Percentiles rank a stretch among this genome's conserved stretches.
These are phyloP conservation scores for Pseudonitzschia multiseries DNA, from an alignment of 108 stramenopile genomes.

Conservation along the genomic window DNA sequence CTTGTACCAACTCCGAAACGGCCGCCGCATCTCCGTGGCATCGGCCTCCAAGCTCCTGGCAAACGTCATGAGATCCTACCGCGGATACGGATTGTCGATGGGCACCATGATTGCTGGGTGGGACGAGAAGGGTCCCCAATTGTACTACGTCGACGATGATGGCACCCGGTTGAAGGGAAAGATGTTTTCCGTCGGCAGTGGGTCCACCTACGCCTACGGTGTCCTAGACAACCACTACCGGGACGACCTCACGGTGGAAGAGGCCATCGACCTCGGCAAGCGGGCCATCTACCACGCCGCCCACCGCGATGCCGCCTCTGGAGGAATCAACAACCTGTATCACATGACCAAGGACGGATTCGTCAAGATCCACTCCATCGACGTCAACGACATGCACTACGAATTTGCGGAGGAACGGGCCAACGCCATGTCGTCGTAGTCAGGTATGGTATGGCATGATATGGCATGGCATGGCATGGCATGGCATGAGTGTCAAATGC, in stretches of 20 bases:
- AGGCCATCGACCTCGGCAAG: slow-evolving; percentile 99
- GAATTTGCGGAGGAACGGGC: slow-evolving; percentile 87
- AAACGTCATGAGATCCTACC: slow-evolving; percentile 95
- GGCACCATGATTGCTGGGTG: slow-evolving; percentile 99
- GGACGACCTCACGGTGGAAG: slow-evolving; percentile 95
- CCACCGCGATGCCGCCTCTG: slow-evolving; percentile 99
- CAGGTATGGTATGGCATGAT: not conserved
- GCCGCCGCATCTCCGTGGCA: slow-evolving; percentile 97
- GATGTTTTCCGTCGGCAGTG: slow-evolving; percentile 97
- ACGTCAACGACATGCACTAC: slow-evolving; percentile 98
- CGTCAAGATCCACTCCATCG: slow-evolving; percentile 93
- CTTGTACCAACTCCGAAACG: slow-evolving; percentile 95
- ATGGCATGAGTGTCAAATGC: no score
- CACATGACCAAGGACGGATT: slow-evolving; percentile 97
- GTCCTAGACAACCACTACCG: slow-evolving; percentile 95
- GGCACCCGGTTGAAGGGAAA: slow-evolving; percentile 97
- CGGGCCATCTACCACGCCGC: slow-evolving; percentile 99
- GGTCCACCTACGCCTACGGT: slow-evolving; percentile 99
- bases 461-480: no score
- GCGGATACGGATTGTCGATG: slow-evolving; percentile 98
- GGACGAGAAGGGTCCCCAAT: slow-evolving; percentile 98
- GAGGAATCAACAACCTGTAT: slow-evolving; percentile 94
- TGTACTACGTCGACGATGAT: slow-evolving; percentile 99
- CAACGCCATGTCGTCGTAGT: slow-evolving; percentile 69
- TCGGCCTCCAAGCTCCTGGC: slow-evolving; percentile 97